A percentile compares a stretch with the other conserved stretches of the same genome.
These are phyloP conservation scores for Nevesoporus exiguus DNA, from an alignment of 768 basidiomycete species.

Conservation along the genomic window DNA sequence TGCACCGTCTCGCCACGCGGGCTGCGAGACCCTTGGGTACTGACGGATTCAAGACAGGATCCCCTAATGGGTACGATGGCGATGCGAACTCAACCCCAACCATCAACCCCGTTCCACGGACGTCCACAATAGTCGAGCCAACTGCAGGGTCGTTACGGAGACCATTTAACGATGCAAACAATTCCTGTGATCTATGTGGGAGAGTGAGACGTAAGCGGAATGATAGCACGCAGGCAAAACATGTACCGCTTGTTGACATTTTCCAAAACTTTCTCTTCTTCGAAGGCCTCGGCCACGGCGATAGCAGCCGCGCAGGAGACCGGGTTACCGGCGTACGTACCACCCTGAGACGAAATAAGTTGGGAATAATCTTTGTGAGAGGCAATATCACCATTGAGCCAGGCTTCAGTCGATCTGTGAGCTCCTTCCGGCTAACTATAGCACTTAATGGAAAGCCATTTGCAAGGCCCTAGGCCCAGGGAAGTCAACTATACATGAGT, in stretches of 20 bases:
- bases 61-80: conserved; percentile 51
- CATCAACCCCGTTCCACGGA: conserved; percentile 91
- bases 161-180: conserved; percentile 57
- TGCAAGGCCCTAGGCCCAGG: conserved; percentile 57
- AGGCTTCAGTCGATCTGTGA: conserved; percentile 74
- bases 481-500: conserved; percentile 6
- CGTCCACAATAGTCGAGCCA: conserved; percentile 66
- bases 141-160: conserved; percentile 55
- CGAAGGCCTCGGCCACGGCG: conserved; percentile 74
- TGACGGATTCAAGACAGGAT: conserved; percentile 37
- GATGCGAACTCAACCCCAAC: conserved; percentile 76
- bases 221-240: neutral
- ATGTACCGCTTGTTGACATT: conserved; percentile 72
- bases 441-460: conserved; percentile 94
- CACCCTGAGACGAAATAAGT: conserved; percentile 48
- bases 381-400: conserved; percentile 65
- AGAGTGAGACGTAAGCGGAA: conserved; percentile 1
- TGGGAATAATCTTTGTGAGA: neutral
- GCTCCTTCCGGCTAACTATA: conserved; percentile 72
- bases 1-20: conserved; percentile 72
- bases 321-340: conserved; percentile 90
- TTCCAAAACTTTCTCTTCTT: conserved; percentile 74
- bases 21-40: conserved; percentile 57
- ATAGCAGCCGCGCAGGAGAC: conserved; percentile 89
- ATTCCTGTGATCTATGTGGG: conserved; percentile 69